Evolutionary conservation across 1,139 yeast species (phyloP).

Genomic region (Fermentozyma sake): DNA sequence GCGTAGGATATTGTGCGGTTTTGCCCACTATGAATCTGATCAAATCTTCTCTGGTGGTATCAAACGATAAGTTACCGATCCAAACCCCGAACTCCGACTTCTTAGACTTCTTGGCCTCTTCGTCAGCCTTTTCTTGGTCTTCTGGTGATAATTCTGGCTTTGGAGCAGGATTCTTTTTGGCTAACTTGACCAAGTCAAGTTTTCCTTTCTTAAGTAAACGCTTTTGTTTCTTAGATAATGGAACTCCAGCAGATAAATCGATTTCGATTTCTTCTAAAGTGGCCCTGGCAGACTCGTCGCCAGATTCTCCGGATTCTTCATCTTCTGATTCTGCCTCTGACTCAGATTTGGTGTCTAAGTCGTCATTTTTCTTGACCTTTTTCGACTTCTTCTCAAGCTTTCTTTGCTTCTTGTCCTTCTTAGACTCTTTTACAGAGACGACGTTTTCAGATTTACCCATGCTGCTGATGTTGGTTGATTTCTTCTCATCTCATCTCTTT

Average conservation of each 20-base stretch:
- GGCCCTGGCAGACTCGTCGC: conserved; percentile 4
- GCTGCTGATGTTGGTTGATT: background rate
- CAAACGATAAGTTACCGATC: conserved; percentile 90
- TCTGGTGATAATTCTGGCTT: conserved; percentile 32
- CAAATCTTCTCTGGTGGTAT: conserved; percentile 74
- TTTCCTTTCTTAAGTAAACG: conserved; percentile 82
- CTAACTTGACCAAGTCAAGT: conserved; percentile 53
- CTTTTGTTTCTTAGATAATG: conserved; percentile 87
- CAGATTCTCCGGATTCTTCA: conserved; percentile 1
- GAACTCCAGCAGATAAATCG: conserved; percentile 71
- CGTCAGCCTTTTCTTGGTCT: conserved; percentile 21
- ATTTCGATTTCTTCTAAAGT: conserved; percentile 65
- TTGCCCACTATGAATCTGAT: conserved; percentile 60
- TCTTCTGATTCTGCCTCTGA: conserved; percentile 3
- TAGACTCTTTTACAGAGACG: conserved; percentile 24
- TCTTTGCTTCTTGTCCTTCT: conserved; percentile 23
- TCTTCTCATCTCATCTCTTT: too few species aligned
- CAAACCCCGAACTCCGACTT: conserved; percentile 74
- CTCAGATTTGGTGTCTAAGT: too few species aligned
- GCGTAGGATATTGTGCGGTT: conserved; percentile 31
- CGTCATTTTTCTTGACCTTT: conserved; percentile 8
- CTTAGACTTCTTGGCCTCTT: conserved; percentile 21
- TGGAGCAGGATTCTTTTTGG: conserved; percentile 45
- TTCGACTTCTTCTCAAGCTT: conserved; percentile 17
- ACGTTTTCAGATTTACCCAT: too few species aligned